Evolutionary conservation across 345 rosid genomes (phyloP).

Genomic region (Eucalyptus tenuipes): DNA sequence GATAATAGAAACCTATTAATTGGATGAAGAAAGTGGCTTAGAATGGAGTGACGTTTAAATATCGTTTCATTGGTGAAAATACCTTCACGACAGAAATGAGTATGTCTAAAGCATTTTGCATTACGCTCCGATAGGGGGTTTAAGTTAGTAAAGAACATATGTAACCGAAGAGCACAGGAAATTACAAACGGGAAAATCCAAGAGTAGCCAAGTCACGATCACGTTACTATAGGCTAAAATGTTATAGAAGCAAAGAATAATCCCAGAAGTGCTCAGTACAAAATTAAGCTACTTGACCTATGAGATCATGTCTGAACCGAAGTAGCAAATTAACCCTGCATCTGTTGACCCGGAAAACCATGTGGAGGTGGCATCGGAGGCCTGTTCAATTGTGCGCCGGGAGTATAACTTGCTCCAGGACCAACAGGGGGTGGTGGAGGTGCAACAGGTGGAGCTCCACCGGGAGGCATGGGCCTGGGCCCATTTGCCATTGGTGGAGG

Average conservation of each 20-base stretch:
- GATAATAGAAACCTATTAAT: not conserved
- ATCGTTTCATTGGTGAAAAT: not conserved
- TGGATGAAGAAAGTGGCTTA: not conserved
- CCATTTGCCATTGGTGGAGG: conserved; percentile 81
- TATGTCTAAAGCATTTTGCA: not conserved
- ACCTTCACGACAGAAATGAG: not conserved
- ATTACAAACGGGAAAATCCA: not conserved
- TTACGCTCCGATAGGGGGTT: not conserved
- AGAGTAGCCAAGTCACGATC: not conserved
- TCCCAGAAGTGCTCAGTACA: not conserved
- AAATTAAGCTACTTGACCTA: not conserved
- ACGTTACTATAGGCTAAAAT: not conserved
- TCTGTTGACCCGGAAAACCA: conserved; percentile 43
- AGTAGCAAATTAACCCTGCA: conserved; percentile 7
- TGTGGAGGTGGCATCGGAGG: conserved; percentile 43
- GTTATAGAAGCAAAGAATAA: not conserved
- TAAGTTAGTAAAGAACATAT: not conserved
- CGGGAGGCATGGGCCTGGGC: conserved; percentile 56
- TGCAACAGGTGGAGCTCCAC: conserved; percentile 52
- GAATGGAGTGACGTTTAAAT: not conserved
- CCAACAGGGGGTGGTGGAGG: conserved; percentile 65
- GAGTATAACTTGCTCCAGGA: conserved; percentile 50
- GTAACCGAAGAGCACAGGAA: not conserved
- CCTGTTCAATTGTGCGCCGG: conserved; percentile 33
- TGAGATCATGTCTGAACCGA: not conserved